A percentile compares a stretch with the other conserved stretches of the same genome.
These are phyloP conservation scores for Pyronema domesticum DNA, from an alignment of 495 filamentous ascomycete species.

Conservation along the genomic window DNA sequence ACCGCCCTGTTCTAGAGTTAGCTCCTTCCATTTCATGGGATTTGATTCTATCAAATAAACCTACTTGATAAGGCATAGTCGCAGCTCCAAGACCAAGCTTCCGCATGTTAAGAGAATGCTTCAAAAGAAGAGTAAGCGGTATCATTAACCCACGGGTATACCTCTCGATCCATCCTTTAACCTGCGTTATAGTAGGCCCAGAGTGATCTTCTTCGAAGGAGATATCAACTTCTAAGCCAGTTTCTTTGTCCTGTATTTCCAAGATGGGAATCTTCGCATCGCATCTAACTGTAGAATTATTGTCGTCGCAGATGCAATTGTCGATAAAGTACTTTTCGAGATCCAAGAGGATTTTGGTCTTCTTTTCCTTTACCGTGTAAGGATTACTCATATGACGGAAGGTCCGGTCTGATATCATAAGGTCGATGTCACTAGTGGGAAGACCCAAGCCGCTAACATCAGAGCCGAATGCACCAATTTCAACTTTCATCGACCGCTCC, in stretches of 20 bases:
- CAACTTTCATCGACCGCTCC: background rate
- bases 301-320: background rate
- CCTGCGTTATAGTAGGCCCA: background rate
- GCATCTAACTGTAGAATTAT: background rate
- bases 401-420: background rate
- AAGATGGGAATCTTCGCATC: conserved; percentile 3
- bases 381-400: background rate
- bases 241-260: background rate
- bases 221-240: conserved; percentile 2
- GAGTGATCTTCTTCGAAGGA: conserved; percentile 3
- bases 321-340: background rate
- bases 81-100: conserved; percentile 1
- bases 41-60: background rate
- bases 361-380: background rate
- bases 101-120: conserved; percentile 4
- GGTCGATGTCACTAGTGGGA: conserved; percentile 1
- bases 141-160: background rate
- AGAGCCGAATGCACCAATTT: background rate
- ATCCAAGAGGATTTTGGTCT: background rate
- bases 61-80: conserved; percentile 2
- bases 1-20: background rate
- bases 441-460: background rate
- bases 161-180: background rate
- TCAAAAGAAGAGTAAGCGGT: background rate
- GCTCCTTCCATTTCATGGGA: no score